Percentiles rank a stretch among this genome's conserved stretches.
These are phyloP conservation scores for Fraxinus anomala DNA, from an alignment of 257 asterid species.

Conservation along the genomic window DNA sequence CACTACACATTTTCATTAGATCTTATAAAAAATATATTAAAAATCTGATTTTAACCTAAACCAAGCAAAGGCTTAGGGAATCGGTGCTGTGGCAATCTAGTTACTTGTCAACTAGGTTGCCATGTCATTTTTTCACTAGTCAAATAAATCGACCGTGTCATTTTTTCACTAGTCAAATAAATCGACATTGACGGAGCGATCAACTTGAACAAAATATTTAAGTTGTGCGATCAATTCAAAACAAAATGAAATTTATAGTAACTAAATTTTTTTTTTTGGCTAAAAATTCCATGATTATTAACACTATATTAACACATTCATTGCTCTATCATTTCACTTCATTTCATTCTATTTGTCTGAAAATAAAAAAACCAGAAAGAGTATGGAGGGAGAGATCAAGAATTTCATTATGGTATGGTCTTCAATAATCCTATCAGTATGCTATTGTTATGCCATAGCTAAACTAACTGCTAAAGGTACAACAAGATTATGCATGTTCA, in stretches of 20 bases:
- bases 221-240: not conserved
- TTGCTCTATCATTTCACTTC: not conserved
- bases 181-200: not conserved
- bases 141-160: not conserved
- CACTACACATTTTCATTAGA: not conserved
- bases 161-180: not conserved
- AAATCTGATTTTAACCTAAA: too few species aligned
- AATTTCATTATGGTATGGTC: constrained; percentile 40
- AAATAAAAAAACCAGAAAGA: not conserved
- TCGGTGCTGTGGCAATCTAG: not conserved
- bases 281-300: not conserved
- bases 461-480: constrained; percentile 39
- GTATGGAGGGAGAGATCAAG: constrained; percentile 37
- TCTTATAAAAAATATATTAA: not conserved
- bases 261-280: not conserved
- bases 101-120: not conserved
- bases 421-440: constrained; percentile 23
- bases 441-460: constrained; percentile 46
- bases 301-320: not conserved
- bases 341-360: not conserved
- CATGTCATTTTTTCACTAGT: not conserved
- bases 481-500: constrained; percentile 37
- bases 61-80: too few species aligned
- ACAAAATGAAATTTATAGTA: not conserved
- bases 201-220: not conserved